Base-by-base conservation (phyloP, 192 early-diverging fungal genomes). In the Coemansia sp. region DNA sequence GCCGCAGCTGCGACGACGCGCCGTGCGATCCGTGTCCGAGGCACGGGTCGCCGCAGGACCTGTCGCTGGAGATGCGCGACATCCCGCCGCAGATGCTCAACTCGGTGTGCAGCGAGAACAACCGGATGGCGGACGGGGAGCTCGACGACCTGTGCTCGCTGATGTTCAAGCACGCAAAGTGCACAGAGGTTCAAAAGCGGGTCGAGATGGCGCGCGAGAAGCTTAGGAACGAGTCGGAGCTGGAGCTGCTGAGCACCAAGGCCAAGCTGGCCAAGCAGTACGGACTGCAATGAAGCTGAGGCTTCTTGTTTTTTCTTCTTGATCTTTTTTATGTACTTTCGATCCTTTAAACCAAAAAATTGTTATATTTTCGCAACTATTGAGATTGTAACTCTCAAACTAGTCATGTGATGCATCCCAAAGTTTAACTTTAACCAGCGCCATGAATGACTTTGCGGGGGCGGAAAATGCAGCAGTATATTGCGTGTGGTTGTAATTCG, bases 141-240 rank as follows among this genome's bases (percentile, higher is more conserved):
- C 76, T 79, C 24, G 64, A 79, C 31, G 76, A 78, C 44, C 45
- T 78, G 58, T 78, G 76, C 50, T 56, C 56, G 25, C 62, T 78
- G 31, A 78, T 78, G 76, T 78, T 65, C 43, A 78, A 78, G 62
- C 69, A 78, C 27, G 76, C 76, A 28, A 78, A 72, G 54, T 78
- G 76, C 58, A 52, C 69, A n/a, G 76, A 78, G 44, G 62, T 78
- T 2, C 76, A 78, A 65, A 33, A 52, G 50, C 61, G 76, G 8
- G 70, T 78, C n/a, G 64, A 72, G 54, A 56, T 64, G 58, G 69
- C 52, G 7, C 64, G 69, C n/a, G 54, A 60, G 14, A 64, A 59
- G 51, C 59, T 78, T 5, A 72, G 65, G 69, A 29, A 11, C 14
- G 65, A 78, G 14, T 67, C 75, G 8, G 65, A 71, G 47, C 64